These are phyloP conservation scores for Globisporangium barbulae DNA, from an alignment of 352 stramenopile species.

Conservation along the genomic window DNA sequence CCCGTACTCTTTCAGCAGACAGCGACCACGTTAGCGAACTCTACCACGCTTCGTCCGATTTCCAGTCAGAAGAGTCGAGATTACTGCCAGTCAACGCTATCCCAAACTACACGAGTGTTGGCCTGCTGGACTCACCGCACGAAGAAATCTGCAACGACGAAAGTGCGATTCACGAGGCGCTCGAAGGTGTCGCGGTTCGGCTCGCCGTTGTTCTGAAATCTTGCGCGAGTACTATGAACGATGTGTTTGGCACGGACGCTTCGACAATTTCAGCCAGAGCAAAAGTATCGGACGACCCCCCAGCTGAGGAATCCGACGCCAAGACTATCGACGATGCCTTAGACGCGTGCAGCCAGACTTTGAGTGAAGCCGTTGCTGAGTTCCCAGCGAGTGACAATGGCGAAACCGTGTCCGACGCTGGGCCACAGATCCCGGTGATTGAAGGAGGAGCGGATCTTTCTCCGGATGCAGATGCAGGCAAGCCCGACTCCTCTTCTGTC, in stretches of 20 bases:
- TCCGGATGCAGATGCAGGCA: no score
- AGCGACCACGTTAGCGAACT: not conserved
- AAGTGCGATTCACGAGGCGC: not conserved
- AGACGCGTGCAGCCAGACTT: not conserved
- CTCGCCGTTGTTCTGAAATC: slow-evolving; percentile 2
- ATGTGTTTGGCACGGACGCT: not conserved
- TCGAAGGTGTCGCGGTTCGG: not conserved
- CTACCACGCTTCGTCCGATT: not conserved
- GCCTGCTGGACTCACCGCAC: slow-evolving; percentile 5
- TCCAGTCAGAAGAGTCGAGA: not conserved
- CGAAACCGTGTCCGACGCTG: no score
- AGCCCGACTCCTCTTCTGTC: no score
- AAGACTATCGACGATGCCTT: not conserved
- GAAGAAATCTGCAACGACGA: slow-evolving; percentile 7
- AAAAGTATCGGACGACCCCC: not conserved
- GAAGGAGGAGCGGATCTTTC: no score
- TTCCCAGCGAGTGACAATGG: no score
- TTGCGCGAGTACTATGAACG: not conserved
- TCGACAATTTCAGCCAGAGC: not conserved
- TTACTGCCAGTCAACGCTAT: not conserved
- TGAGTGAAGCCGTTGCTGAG: not conserved
- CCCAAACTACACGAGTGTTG: not conserved
- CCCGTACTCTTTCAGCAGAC: not conserved
- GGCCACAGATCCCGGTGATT: no score
- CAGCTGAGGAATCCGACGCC: no score